Percentiles rank a stretch among this genome's conserved stretches.
These are phyloP conservation scores for Suillus cothurnatus DNA, from an alignment of 768 basidiomycete species.

Conservation along the genomic window DNA sequence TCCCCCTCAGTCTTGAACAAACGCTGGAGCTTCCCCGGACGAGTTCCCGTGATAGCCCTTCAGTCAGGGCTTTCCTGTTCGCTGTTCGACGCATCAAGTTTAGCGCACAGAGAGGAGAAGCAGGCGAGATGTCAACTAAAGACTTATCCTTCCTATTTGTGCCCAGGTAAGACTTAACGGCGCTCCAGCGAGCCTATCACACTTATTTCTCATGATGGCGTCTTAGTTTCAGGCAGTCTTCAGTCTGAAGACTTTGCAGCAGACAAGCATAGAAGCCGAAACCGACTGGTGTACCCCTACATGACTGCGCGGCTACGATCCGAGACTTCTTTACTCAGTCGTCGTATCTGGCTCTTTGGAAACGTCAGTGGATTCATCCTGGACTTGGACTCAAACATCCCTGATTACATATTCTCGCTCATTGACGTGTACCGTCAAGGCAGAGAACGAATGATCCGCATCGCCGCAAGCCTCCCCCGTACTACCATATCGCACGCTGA, in stretches of 20 bases:
- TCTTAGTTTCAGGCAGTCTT: conserved; percentile 75
- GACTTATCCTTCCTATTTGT: conserved; percentile 87
- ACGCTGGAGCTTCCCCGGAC: conserved; percentile 51
- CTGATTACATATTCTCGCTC: conserved; percentile 77
- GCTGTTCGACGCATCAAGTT: conserved; percentile 79
- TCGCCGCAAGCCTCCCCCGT: conserved; percentile 59
- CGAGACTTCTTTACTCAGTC: conserved; percentile 46
- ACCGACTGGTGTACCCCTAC: conserved; percentile 76
- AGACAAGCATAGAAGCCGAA: conserved; percentile 65
- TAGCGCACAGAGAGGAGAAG: conserved; percentile 71
- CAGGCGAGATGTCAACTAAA: conserved; percentile 72
- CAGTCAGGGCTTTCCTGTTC: conserved; percentile 82
- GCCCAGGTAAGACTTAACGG: conserved; percentile 50
- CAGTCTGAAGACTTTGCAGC: conserved; percentile 70
- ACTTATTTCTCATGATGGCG: background rate
- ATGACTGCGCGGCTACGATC: conserved; percentile 77
- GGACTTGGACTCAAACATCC: conserved; percentile 80
- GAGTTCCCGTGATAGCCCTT: conserved; percentile 40
- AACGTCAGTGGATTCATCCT: conserved; percentile 84
- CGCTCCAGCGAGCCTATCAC: background rate
- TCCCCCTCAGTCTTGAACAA: conserved; percentile 73
- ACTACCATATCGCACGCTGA: conserved; percentile 14
- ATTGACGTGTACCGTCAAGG: conserved; percentile 85
- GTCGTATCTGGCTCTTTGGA: conserved; percentile 63
- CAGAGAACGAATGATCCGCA: conserved; percentile 70